Base-by-base conservation (phyloP, 345 rosid genomes). In the Orychophragmus violaceus region DNA sequence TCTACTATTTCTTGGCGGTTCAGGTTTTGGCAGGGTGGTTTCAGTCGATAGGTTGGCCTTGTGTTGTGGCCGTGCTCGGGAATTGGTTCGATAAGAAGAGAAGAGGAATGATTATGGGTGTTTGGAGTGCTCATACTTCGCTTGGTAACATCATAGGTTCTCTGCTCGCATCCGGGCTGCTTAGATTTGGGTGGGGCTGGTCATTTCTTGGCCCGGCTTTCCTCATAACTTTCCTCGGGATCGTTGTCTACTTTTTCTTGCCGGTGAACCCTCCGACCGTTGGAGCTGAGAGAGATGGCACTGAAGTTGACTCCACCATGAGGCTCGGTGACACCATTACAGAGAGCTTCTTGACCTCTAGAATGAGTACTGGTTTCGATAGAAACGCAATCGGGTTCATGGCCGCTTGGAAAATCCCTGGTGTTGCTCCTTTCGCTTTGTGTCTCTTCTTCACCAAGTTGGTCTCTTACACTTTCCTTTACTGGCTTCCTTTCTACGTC, bases 1-100 rank as follows among this genome's bases (percentile, higher is more conserved):
- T 84, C 69, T 86, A 82, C 77, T 90, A 82, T 59, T 93, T 69
- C 78, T 59, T 93, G 60, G 70, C 79, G 8, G 62, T 79, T n/a
- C 98, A 93, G 71, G 82, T 85, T 79, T 23, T 86, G 59, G 90
- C 96, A 0, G 98, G 96, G 35, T 72, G 85, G 81, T 87, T 87
- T 77, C 97, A 93, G 72, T 93, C 98, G 22, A 93, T 91, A 17
- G 97, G 98, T 13, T 90, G 98, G 98, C 98, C 98, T 66, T 93
- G 95, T 3, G 96, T 93, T 9, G 98, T 93, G 60, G 97, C 98
- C 5, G 89, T 90, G 33, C 86, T 93, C 11, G 97, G 96, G 2
- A 90, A 90, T 12, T 93, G 98, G 98, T 93, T 83, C 51, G 89
- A 93, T 32, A 93, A 87, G 83, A 86, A 74, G 53, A 93, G 87